These are phyloP conservation scores for Pythium rishiriense DNA, from an alignment of 352 stramenopile genomes.

Conservation along the genomic window DNA sequence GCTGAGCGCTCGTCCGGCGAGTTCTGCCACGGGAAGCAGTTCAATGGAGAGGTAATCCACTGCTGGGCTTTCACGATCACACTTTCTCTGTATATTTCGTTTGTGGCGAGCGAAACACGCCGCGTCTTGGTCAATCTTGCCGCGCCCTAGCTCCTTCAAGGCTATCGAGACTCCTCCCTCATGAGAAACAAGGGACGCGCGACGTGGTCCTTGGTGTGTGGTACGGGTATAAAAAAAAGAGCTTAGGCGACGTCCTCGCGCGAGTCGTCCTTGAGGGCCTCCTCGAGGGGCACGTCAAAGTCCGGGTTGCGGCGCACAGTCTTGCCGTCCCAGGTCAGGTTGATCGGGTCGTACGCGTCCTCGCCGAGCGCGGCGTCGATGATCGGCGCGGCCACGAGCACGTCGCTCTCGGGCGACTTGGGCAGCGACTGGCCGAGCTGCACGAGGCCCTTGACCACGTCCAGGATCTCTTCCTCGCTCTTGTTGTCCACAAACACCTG, in stretches of 20 bases:
- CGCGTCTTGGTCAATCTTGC: not conserved
- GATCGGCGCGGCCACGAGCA: conserved; percentile 70
- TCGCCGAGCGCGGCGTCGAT: conserved; percentile 70
- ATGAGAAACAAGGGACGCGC: no score
- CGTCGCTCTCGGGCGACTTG: conserved; percentile 86
- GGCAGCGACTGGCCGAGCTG: conserved; percentile 68
- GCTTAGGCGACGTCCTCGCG: conserved; percentile 29
- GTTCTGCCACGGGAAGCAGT: conserved; percentile 1
- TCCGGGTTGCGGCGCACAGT: conserved; percentile 78
- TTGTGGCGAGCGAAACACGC: not conserved
- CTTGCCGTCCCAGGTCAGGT: conserved; percentile 84
- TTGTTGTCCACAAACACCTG: conserved; percentile 83
- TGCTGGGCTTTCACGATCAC: not conserved
- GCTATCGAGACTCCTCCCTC: not conserved
- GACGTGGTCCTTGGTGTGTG: not conserved
- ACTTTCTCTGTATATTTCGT: conserved; percentile 15
- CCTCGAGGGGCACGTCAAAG: conserved; percentile 77
- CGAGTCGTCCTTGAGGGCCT: conserved; percentile 59
- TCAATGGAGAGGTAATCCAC: conserved; percentile 5
- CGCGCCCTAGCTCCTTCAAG: not conserved
- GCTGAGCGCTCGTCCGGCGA: conserved; percentile 33
- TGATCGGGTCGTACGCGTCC: conserved; percentile 75
- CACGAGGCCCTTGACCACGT: conserved; percentile 74
- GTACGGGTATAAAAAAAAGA: conserved; percentile 4
- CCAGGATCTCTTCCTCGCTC: conserved; percentile 80